Evolutionary conservation across 2,329 filamentous ascomycete species (phyloP).

Genomic region (Epichloe hybrida): DNA sequence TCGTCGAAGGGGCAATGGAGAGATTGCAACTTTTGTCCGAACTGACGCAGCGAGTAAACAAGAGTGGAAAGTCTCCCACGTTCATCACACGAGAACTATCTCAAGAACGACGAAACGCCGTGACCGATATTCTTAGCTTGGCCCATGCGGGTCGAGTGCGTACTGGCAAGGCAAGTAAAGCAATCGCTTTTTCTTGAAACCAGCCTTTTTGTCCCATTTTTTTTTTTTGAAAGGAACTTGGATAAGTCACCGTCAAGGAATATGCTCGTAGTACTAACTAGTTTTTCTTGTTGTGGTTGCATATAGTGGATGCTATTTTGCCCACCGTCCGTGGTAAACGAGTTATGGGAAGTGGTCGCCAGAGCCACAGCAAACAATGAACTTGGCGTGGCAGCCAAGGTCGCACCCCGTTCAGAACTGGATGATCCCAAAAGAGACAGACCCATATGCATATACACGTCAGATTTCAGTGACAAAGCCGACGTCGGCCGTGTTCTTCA

Average conservation of each 20-base stretch:
- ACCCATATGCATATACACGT: constrained; percentile 67
- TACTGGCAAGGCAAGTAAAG: constrained; percentile 46
- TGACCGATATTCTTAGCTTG: constrained; percentile 43
- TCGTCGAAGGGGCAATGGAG: constrained; percentile 39
- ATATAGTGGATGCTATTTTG: constrained; percentile 64
- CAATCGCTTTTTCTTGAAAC: neutral
- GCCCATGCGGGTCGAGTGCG: constrained; percentile 46
- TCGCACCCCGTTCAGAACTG: constrained; percentile 39
- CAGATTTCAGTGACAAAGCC: constrained; percentile 53
- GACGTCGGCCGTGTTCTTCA: constrained; percentile 58
- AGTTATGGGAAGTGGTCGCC: constrained; percentile 53
- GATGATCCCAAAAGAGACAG: constrained; percentile 30
- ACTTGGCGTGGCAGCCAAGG: constrained; percentile 61
- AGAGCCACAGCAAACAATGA: constrained; percentile 53
- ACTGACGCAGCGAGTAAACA: constrained; percentile 35
- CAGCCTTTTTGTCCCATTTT: neutral
- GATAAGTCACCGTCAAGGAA: neutral
- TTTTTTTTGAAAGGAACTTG: neutral
- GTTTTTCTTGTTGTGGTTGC: neutral
- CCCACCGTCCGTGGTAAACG: constrained; percentile 37
- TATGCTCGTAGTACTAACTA: neutral
- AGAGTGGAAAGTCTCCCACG: constrained; percentile 18
- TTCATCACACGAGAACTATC: constrained; percentile 33
- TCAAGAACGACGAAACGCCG: constrained; percentile 33
- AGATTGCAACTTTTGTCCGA: constrained; percentile 30